Conservation (phyloP, 2,329 filamentous ascomycete genomes). For the Aspergillus phoenicis region DNA sequence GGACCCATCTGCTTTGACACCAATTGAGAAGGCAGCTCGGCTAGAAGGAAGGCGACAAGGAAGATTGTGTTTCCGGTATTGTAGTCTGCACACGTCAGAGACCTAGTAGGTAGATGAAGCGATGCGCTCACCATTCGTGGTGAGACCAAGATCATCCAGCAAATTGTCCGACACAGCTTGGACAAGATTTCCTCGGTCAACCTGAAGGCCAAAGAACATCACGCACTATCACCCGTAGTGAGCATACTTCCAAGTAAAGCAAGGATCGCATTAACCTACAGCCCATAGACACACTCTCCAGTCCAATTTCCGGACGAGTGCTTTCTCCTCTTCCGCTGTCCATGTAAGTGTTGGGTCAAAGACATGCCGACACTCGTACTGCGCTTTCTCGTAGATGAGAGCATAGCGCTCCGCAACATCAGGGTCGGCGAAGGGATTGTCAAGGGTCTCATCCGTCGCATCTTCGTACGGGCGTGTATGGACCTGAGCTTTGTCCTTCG, state of each 20-base stretch:
- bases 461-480: conserved; percentile 1
- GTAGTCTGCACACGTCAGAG: conserved; percentile 55
- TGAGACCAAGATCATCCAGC: conserved; percentile 44
- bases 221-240: conserved; percentile 40
- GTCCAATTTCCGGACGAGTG: conserved; percentile 29
- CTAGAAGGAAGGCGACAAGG: conserved; percentile 55
- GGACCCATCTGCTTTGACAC: conserved; percentile 58
- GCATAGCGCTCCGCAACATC: conserved; percentile 58
- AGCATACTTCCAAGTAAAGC: neutral
- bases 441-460: neutral
- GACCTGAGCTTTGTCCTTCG: neutral
- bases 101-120: conserved; percentile 28
- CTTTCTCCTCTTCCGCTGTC: conserved; percentile 38
- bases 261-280: conserved; percentile 20
- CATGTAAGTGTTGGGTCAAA: conserved; percentile 44
- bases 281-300: conserved; percentile 29
- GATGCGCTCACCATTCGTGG: conserved; percentile 33
- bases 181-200: conserved; percentile 60
- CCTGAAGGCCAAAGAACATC: conserved; percentile 63
- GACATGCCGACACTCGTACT: conserved; percentile 49
- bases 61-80: conserved; percentile 58
- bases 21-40: conserved; percentile 61
- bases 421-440: conserved; percentile 53
- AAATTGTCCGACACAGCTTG: conserved; percentile 63
- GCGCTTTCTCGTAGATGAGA: conserved; percentile 56